A percentile compares a stretch with the other conserved stretches of the same genome.
These are phyloP conservation scores for Monosporascus sp. DNA, from an alignment of 2,329 filamentous ascomycete species.

Conservation along the genomic window DNA sequence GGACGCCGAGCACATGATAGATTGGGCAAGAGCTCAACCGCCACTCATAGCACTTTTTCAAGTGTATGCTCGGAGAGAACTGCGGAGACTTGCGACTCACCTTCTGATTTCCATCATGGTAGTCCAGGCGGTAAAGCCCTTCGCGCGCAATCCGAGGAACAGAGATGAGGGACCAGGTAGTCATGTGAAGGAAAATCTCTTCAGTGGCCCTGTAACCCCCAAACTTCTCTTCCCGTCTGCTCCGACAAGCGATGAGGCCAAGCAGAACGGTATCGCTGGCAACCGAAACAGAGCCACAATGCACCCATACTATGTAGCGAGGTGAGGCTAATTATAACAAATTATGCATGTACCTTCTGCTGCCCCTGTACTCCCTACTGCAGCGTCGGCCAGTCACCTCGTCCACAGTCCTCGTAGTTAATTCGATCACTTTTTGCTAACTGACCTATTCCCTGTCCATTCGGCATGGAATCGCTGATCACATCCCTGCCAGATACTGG, in stretches of 20 bases:
- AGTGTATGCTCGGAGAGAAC: background rate
- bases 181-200: background rate
- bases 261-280: constrained; percentile 2
- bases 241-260: constrained; percentile 22
- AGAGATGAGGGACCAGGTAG: background rate
- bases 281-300: constrained; percentile 9
- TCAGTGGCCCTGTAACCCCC: constrained; percentile 1
- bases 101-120: background rate
- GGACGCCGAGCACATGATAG: background rate
- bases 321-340: constrained; percentile 35
- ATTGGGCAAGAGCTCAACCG: background rate
- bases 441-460: constrained; percentile 28
- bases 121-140: background rate
- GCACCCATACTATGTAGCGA: constrained; percentile 5
- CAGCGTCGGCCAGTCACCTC: constrained; percentile 26
- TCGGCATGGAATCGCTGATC: constrained; percentile 32
- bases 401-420: constrained; percentile 20
- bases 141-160: background rate
- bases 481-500: constrained; percentile 28
- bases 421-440: constrained; percentile 26
- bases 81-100: background rate
- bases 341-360: constrained; percentile 20
- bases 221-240: constrained; percentile 7
- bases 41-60: background rate
- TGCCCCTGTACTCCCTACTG: constrained; percentile 24